These are phyloP conservation scores for Telfairia occidentalis DNA, from an alignment of 331 rosid species.

Conservation along the genomic window DNA sequence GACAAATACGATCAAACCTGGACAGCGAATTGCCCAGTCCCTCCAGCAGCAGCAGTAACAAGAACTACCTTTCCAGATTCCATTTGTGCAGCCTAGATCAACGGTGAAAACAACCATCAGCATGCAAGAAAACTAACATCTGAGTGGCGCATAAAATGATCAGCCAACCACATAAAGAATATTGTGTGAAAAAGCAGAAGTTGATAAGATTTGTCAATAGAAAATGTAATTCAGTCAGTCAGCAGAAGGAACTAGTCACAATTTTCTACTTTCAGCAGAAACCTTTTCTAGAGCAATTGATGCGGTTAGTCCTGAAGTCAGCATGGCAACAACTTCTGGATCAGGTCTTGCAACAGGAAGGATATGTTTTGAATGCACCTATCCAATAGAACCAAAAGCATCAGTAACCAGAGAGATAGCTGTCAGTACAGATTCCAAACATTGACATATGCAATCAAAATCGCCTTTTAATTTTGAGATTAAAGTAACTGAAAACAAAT, in stretches of 20 bases:
- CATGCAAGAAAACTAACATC: constrained; percentile 10
- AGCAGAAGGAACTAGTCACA: neutral
- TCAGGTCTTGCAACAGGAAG: constrained; percentile 95
- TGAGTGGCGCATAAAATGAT: neutral
- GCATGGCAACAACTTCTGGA: constrained; percentile 96
- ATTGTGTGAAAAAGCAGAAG: neutral
- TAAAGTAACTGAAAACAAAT: neutral
- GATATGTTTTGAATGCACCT: constrained; percentile 71
- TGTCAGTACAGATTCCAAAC: neutral
- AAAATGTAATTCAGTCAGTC: neutral
- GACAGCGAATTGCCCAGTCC: constrained; percentile 98
- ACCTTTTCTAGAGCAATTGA: constrained; percentile 92
- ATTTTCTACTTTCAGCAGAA: constrained; percentile 1
- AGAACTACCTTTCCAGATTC: constrained; percentile 81
- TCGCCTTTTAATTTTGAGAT: neutral
- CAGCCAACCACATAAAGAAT: neutral
- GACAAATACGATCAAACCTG: constrained; percentile 38
- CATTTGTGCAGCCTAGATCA: constrained; percentile 65
- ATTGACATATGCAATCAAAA: neutral
- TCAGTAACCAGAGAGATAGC: neutral
- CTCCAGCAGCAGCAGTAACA: constrained; percentile 99
- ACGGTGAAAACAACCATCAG: constrained; percentile 13
- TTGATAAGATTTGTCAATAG: neutral
- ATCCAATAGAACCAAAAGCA: constrained; percentile 15
- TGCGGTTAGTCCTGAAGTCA: constrained; percentile 94